These are phyloP conservation scores for Thelonectria rubi DNA, from an alignment of 2,329 filamentous ascomycete species.

Conservation along the genomic window DNA sequence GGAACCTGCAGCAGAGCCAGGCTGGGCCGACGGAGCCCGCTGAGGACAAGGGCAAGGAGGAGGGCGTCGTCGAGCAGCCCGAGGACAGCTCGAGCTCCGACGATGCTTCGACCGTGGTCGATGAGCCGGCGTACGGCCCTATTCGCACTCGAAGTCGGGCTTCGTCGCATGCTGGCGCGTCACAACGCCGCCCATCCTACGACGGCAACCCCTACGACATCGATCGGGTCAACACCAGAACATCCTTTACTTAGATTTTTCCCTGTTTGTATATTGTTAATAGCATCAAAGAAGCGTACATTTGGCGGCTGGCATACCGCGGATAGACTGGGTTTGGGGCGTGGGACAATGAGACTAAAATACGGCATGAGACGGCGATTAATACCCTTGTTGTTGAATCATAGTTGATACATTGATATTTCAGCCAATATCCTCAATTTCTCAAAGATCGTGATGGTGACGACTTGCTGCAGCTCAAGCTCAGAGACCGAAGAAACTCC, in stretches of 20 bases:
- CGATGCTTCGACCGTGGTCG: slow-evolving; percentile 10
- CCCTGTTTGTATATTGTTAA: background rate
- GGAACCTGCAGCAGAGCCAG: slow-evolving; percentile 10
- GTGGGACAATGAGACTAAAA: background rate
- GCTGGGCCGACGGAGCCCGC: background rate
- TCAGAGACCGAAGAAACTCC: too few species aligned
- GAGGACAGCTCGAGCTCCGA: slow-evolving; percentile 3
- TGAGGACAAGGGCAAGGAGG: slow-evolving; percentile 4
- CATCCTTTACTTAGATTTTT: slow-evolving; percentile 11
- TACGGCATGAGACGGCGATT: background rate
- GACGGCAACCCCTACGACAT: slow-evolving; percentile 18
- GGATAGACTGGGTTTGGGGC: background rate
- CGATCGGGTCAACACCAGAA: slow-evolving; percentile 14
- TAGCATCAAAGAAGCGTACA: background rate
- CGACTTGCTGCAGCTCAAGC: too few species aligned
- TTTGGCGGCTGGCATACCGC: background rate
- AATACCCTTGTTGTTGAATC: background rate
- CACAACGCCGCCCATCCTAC: slow-evolving; percentile 4
- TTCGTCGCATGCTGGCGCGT: slow-evolving; percentile 1
- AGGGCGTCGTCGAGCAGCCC: background rate
- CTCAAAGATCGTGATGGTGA: too few species aligned
- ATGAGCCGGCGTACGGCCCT: slow-evolving; percentile 8
- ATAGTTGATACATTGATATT: too few species aligned
- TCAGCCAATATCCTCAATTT: too few species aligned
- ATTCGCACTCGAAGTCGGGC: background rate